Base-by-base conservation (phyloP, 169 alveolate species). In the Besnoitia besnoiti region DNA sequence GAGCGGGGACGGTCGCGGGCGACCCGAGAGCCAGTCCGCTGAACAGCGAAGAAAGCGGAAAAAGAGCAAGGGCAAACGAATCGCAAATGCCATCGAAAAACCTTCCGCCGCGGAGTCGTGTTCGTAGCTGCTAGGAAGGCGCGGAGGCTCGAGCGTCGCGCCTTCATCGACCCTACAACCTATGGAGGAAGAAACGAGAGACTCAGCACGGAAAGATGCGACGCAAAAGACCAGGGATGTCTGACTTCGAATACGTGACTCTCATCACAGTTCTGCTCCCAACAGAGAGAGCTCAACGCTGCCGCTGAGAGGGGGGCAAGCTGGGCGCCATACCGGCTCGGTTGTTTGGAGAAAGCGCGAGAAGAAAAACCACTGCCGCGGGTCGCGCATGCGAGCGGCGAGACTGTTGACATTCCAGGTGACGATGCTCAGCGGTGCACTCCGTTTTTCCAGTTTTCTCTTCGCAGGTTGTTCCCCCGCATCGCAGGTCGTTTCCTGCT, bases 381-480 rank as follows among this genome's bases (percentile, higher is more conserved):
- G 10, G 61, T 77, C 61, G 35, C 87, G 87, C 12, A 77, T 42
- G 10, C 87, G n/a, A 4, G 87, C 14, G 0, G 87, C 44, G 37
- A 77, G 5, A 35, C 87, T 77, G 55, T 77, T 77, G 61, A 77
- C 87, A 35, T 77, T 77, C 87, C 87, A 77, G 44, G 87, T 40
- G 87, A 37, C 49, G 21, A 77, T 77, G 40, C 87, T 77, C 87
- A 42, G 40, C 8, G 87, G 87, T 39, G 87, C 55, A 14, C 35
- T 35, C 30, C 87, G 87, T 40, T 77, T 77, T 44, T 24, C 55
- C 37, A 39, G 40, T 77, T 4, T 42, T 35, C 21, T 39, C 59
- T 35, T 30, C 30, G 35, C 87, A 3, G 5, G 87, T 39, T 77
- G 40, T 19, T 8, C 87, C 59, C 40, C 59, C 59, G 24, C 47